These are phyloP conservation scores for Yamadazyma laniorum DNA, from an alignment of 805 yeast genomes.

Conservation along the genomic window DNA sequence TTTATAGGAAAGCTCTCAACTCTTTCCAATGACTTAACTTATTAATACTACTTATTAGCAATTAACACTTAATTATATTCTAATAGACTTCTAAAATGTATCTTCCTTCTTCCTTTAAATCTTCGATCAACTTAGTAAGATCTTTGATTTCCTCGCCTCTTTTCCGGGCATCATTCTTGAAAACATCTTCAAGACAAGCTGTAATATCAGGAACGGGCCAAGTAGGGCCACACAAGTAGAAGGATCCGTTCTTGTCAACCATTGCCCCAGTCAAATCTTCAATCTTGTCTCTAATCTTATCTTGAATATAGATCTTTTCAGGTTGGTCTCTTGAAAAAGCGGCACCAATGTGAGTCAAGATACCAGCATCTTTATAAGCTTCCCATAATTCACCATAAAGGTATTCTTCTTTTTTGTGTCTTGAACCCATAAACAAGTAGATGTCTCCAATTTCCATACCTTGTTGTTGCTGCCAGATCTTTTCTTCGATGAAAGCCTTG, in stretches of 20 bases:
- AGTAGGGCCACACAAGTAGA: slow-evolving; percentile 97
- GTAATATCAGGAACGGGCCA: slow-evolving; percentile 99
- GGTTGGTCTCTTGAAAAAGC: slow-evolving; percentile 98
- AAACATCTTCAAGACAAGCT: slow-evolving; percentile 80
- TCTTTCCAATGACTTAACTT: not conserved
- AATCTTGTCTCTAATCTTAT: slow-evolving; percentile 77
- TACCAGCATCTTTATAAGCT: slow-evolving; percentile 88
- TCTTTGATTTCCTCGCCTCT: slow-evolving; percentile 65
- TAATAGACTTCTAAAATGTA: slow-evolving; percentile 92
- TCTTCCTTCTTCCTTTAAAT: slow-evolving; percentile 87
- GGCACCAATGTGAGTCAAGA: slow-evolving; percentile 92
- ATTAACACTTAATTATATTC: slow-evolving; percentile 8
- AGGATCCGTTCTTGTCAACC: slow-evolving; percentile 75
- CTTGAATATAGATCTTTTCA: slow-evolving; percentile 92
- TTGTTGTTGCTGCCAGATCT: slow-evolving; percentile 86
- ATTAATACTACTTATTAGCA: not conserved
- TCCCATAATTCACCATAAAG: slow-evolving; percentile 97
- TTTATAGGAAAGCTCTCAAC: not conserved
- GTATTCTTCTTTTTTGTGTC: slow-evolving; percentile 94
- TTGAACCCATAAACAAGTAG: slow-evolving; percentile 85
- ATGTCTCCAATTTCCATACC: slow-evolving; percentile 88
- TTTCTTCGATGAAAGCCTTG: slow-evolving; percentile 95
- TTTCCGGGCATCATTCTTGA: slow-evolving; percentile 64
- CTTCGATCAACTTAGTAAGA: slow-evolving; percentile 79
- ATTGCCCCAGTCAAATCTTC: slow-evolving; percentile 75